Evolutionary conservation across 768 basidiomycete species (phyloP), one percentile per base, ranked within the genome.

Genomic region (Pleurotus platypus): DNA sequence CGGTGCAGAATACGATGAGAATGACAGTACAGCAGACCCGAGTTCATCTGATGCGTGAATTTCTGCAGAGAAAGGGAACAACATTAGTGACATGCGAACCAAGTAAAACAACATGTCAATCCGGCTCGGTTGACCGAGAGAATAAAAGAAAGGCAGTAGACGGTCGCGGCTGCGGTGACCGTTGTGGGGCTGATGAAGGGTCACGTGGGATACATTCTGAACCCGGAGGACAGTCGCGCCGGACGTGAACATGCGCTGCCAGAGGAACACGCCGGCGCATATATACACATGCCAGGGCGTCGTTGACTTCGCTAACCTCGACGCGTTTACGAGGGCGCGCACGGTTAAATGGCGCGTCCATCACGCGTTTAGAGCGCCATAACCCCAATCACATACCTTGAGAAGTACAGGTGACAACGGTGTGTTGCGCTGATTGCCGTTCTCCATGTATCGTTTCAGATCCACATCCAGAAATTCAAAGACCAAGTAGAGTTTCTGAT

Each of bases 391-490:
- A 61, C 88, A 66, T 65, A 93, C 95, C 87, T 95, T 93, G 72
- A 87, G 86, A 60, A 89, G 84, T 27, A 82, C 81, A 47, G 80
- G 76, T 18, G 84, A 77, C 61, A 98, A 86, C 42, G 92, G 90
- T 40, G 81, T 83, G 57, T 87, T 83, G 50, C 74, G 75, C 67
- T 80, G 83, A 68, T 82, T 94, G 50, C 87, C 86, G 38, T 85
- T 85, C 69, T 98, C 97, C 84, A 98, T 98, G 73, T 95, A 99
- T 35, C 90, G 83, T 72, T 99, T 99, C 60, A 99, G 75, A 73
- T 99, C 97, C 57, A 95, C 87, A 67, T 99, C 95, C 56, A 99
- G 81, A 72, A 94, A 98, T 73, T 99, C 97, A 68, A 94, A 97
- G 35, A 99, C 97, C 58, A 99, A 86, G 74, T 95, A 99, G 30